Base-by-base conservation (phyloP, 192 early-diverging fungal genomes). In the Mortierella antarctica region DNA sequence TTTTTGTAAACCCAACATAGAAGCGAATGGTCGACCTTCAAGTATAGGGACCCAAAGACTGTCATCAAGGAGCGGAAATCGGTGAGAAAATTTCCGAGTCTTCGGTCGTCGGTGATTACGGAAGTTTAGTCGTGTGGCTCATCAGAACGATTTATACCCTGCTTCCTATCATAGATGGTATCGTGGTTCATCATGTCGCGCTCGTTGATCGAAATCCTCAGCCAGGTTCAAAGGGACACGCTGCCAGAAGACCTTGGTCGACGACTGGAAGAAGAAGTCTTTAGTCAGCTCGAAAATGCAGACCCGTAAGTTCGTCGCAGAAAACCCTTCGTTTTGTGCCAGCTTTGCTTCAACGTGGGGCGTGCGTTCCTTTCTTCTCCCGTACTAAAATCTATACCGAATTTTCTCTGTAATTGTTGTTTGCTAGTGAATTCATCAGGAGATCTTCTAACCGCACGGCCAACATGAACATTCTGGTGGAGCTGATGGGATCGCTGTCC, bases 261-360 rank as follows among this genome's bases (percentile, higher is more conserved):
- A 44, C 92, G 94, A 60, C 81, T 99, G 31, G 98, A 99, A 84
- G 95, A 97, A 74, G 91, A 97, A 48, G 92, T 96, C 18, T 99
- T 99, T 82, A 90, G 87, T 39, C 97, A 98, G 74, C 82, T 99
- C 40, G 90, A 90, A 65, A 93, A 93, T 54, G 88, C 92, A 18
- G 94, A 97, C 72, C 93, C 96, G 94, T 95, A 88, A 88, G 89
- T 83, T 39, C 18, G 5, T 17, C 40, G 17, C 15, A 2, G 13
- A 39, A 45, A 18, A 6, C 51, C 5, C 1, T 0, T 7, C 5
- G 1, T 6, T 18, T 44, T 21, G 55, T n/a, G 41, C 12, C 1
- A 42, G 7, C 7, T 0, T 0, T 17, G 39, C 13, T 14, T 15
- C 21, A 18, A 44, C 40, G 40, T 40, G 17, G 31, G 12, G 50